phyloP scores from a whole-genome alignment of 75 land plant species.

The Sequoiadendron giganteum region DNA sequence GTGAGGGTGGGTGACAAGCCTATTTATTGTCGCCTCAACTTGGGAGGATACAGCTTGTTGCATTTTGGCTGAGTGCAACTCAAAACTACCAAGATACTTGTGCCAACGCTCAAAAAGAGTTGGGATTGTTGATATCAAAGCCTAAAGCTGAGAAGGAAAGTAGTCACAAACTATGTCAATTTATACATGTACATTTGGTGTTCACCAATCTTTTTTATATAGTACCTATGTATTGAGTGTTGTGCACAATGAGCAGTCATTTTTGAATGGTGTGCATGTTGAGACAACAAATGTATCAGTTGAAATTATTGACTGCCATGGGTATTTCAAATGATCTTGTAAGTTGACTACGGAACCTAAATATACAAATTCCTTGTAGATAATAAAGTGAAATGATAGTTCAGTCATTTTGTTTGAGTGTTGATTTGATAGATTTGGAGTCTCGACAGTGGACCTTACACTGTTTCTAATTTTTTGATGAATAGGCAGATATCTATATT shows the following conservation, averaged over 20 bases:
- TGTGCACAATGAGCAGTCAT: background rate
- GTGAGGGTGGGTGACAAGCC: background rate
- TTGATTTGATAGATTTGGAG: background rate
- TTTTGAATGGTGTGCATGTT: background rate
- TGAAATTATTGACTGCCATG: background rate
- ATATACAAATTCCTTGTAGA: background rate
- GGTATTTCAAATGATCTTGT: background rate
- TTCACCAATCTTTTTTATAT: background rate
- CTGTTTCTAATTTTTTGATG: too few relatives aligned
- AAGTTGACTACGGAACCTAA: background rate
- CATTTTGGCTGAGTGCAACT: background rate
- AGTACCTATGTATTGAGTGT: too few relatives aligned
- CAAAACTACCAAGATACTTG: background rate
- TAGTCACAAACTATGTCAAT: background rate
- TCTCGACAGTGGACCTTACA: background rate
- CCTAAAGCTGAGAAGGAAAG: background rate
- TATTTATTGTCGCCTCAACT: background rate
- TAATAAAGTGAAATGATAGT: background rate
- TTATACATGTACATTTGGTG: background rate
- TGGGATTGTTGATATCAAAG: background rate
- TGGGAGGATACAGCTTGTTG: background rate
- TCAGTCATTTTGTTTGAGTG: background rate
- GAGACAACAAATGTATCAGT: background rate
- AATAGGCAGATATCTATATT: too few relatives aligned
- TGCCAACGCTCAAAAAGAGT: background rate